Evolutionary conservation across 352 stramenopile species (phyloP).

Genomic region (Phytophthora crassamura): DNA sequence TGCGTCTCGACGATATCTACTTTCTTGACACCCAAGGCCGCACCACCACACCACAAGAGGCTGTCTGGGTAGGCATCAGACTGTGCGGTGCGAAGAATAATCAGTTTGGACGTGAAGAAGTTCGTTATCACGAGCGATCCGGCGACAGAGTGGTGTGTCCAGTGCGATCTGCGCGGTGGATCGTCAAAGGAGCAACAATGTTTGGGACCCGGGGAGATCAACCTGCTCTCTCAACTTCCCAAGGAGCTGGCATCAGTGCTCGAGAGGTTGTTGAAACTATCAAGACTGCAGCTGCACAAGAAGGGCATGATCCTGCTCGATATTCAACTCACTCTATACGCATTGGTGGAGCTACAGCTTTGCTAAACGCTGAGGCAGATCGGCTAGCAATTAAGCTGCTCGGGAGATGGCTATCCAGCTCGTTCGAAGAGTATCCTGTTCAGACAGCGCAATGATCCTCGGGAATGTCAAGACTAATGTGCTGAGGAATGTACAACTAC

Average conservation of each 20-base stretch:
- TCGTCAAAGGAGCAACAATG: no score
- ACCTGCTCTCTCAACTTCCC: no score
- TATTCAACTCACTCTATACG: conserved; percentile 18
- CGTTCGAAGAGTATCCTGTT: conserved; percentile 12
- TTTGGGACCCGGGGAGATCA: no score
- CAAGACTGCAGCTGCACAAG: neutral
- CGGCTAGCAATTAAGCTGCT: conserved; percentile 7
- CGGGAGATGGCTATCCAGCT: conserved; percentile 11
- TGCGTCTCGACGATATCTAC: neutral
- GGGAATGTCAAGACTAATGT: no score
- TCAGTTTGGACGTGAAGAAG: neutral
- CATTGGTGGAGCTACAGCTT: conserved; percentile 2
- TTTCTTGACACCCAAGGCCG: neutral
- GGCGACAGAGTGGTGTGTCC: neutral
- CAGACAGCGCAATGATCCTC: conserved; percentile 2
- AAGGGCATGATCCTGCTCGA: conserved; percentile 1
- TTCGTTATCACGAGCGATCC: neutral
- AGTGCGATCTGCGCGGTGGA: neutral
- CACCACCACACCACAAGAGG: no score
- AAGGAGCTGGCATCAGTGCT: no score
- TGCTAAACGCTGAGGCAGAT: conserved; percentile 9
- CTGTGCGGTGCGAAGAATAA: conserved; percentile 1
- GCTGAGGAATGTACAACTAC: no score
- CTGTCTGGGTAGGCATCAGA: no score
- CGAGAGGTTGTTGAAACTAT: conserved; percentile 2